Base-by-base conservation (phyloP, 2,329 filamentous ascomycete genomes). In the Fusarium torreyae region DNA sequence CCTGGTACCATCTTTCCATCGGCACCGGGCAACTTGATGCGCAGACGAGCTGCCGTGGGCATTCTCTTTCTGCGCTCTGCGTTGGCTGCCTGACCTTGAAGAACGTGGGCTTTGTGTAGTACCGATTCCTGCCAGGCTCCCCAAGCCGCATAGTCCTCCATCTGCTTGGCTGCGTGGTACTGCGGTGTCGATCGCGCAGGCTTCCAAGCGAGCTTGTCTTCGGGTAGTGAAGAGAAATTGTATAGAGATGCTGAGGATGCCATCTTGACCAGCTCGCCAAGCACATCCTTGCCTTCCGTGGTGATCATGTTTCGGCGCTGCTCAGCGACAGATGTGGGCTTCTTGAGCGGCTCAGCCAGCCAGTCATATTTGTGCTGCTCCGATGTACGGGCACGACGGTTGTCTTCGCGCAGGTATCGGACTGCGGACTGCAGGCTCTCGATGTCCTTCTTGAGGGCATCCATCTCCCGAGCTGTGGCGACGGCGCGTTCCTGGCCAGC, bases 401-500 rank as follows among this genome's bases (percentile, higher is more conserved):
- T 92, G 73, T 93, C 90, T 69, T 91, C 87, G 26, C 90, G 85
- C 31, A 94, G 83, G 77, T 89, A 92, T 13, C 89, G 85, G 45
- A 93, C 88, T 2, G 90, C 89, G 3, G 87, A 86, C 75, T 92
- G 86, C 57, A 92, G 78, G 70, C 83, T 84, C 57, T 84, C 85
- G 72, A 94, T 89, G 63, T 95, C 90, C 70, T 86, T 85, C 77
- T 90, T 89, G 70, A 94, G 87, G 11, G 84, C 83, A 69, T 94
- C 91, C 81, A 94, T 90, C 78, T 95, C 91, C 54, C 89, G 87
- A 28, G 89, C 89, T 2, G 89, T 92, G 6, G 90, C 88, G 46
- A 92, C 90, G 28, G 91, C 89, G 26, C 88, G 87, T 75, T 92
- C 89, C 74, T 90, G 86, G 22, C 88, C 87, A 13, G 87, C 85